Percentiles rank a stretch among this genome's conserved stretches.
These are phyloP conservation scores for Laetiporus sulphureus DNA, from an alignment of 1,284 basidiomycete species.

Conservation along the genomic window DNA sequence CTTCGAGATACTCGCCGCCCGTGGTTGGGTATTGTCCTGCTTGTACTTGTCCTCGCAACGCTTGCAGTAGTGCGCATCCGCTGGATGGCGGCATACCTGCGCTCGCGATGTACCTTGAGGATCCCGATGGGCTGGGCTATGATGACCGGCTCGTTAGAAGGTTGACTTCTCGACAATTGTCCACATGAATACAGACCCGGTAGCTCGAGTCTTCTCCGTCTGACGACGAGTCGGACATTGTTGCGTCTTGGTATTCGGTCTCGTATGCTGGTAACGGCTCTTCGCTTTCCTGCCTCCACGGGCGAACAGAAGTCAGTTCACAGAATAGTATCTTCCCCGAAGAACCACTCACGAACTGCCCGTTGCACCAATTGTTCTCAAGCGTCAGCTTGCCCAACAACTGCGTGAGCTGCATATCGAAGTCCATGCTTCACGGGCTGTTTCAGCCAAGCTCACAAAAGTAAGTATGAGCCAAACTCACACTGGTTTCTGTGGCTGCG, in stretches of 20 bases:
- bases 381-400: constrained; percentile 20
- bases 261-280: constrained; percentile 12
- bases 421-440: too few species aligned
- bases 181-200: constrained; percentile 14
- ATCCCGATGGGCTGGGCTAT: constrained; percentile 16
- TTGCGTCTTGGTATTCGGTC: constrained; percentile 16
- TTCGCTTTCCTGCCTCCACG: constrained; percentile 24
- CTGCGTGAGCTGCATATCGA: constrained; percentile 21
- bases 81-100: constrained; percentile 17
- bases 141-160: background rate
- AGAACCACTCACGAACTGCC: constrained; percentile 16
- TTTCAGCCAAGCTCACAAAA: too few species aligned
- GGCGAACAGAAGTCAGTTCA: constrained; percentile 4
- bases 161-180: constrained; percentile 2
- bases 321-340: background rate
- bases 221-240: constrained; percentile 23
- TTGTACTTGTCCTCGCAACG: constrained; percentile 42
- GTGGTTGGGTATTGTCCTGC: constrained; percentile 50
- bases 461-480: too few species aligned
- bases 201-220: constrained; percentile 23
- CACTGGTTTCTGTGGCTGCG: too few species aligned
- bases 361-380: constrained; percentile 12
- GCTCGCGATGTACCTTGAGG: constrained; percentile 20
- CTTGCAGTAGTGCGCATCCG: constrained; percentile 52
- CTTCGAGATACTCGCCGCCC: constrained; percentile 65